phyloP scores from a whole-genome alignment of 331 rosid species.

The Acacia concinna region DNA sequence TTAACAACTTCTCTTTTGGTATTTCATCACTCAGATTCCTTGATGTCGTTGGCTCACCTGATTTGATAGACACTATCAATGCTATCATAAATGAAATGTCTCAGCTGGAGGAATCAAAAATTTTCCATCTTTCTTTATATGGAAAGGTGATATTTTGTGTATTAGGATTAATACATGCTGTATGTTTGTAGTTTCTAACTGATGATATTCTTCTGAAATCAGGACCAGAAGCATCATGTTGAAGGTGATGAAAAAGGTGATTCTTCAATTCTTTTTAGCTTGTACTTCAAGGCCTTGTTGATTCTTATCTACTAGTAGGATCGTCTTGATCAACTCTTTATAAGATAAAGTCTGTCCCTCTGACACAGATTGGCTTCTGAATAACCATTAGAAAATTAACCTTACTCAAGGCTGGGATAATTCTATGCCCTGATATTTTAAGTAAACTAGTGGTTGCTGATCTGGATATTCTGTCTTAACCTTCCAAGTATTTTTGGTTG shows the following conservation, averaged over 20 bases:
- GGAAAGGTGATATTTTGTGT: slow-evolving; percentile 62
- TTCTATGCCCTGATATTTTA: background rate
- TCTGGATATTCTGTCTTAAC: background rate
- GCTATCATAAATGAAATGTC: slow-evolving; percentile 74
- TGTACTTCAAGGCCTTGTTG: background rate
- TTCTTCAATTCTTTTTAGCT: slow-evolving; percentile 1
- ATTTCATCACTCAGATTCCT: slow-evolving; percentile 60
- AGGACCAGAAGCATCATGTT: slow-evolving; percentile 44
- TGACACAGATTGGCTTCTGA: slow-evolving; percentile 3
- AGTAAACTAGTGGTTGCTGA: background rate
- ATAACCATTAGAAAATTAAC: background rate
- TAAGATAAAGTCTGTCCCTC: background rate
- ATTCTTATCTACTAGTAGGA: slow-evolving; percentile 3
- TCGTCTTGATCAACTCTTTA: background rate
- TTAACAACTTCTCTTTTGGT: slow-evolving; percentile 20
- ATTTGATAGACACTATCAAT: slow-evolving; percentile 40
- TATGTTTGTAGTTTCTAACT: slow-evolving; percentile 33
- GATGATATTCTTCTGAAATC: slow-evolving; percentile 34
- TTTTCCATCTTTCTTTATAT: slow-evolving; percentile 79
- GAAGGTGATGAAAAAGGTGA: slow-evolving; percentile 43
- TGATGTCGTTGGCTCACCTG: slow-evolving; percentile 61
- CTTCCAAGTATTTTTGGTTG: background rate
- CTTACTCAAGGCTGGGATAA: background rate
- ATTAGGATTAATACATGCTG: slow-evolving; percentile 27
- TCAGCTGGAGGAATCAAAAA: slow-evolving; percentile 82